A percentile compares a stretch with the other conserved stretches of the same genome.
Conservation (phyloP, 1,139 yeast species). For the Pichia sp. region DNA sequence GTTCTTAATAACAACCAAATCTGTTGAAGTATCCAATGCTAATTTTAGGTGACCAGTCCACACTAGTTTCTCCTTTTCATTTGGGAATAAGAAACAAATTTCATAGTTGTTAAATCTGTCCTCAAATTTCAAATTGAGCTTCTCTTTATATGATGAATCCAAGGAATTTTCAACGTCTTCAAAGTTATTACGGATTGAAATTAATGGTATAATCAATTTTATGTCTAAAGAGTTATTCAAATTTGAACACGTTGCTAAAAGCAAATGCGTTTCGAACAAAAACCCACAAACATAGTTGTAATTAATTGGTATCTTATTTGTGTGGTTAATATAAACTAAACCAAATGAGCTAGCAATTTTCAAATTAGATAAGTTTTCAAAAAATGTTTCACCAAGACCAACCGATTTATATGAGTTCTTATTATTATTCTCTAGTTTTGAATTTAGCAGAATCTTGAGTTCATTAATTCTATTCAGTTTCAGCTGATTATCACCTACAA, state of each 20-base stretch:
- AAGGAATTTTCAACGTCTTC: neutral
- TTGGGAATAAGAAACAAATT: conserved; percentile 32
- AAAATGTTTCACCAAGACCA: conserved; percentile 11
- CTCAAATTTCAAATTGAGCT: conserved; percentile 42
- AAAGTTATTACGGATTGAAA: conserved; percentile 23
- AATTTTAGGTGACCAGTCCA: conserved; percentile 33
- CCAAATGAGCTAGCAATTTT: conserved; percentile 29
- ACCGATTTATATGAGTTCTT: neutral
- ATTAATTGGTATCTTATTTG: conserved; percentile 13
- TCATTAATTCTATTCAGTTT: conserved; percentile 9
- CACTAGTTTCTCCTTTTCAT: conserved; percentile 28
- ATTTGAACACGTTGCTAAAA: conserved; percentile 26
- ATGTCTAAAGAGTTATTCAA: conserved; percentile 24
- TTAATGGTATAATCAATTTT: conserved; percentile 41
- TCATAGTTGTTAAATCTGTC: conserved; percentile 35
- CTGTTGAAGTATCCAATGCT: neutral
- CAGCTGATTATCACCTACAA: conserved; percentile 17
- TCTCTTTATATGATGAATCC: conserved; percentile 24
- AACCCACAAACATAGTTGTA: conserved; percentile 31
- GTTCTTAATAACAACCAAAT: neutral
- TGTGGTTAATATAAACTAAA: conserved; percentile 29
- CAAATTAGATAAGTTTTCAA: conserved; percentile 23
- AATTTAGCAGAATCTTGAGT: conserved; percentile 15
- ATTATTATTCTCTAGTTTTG: neutral
- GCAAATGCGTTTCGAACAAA: conserved; percentile 43